Evolutionary conservation across 106 monocot species (phyloP).

Genomic region (Dendrobium officinale): DNA sequence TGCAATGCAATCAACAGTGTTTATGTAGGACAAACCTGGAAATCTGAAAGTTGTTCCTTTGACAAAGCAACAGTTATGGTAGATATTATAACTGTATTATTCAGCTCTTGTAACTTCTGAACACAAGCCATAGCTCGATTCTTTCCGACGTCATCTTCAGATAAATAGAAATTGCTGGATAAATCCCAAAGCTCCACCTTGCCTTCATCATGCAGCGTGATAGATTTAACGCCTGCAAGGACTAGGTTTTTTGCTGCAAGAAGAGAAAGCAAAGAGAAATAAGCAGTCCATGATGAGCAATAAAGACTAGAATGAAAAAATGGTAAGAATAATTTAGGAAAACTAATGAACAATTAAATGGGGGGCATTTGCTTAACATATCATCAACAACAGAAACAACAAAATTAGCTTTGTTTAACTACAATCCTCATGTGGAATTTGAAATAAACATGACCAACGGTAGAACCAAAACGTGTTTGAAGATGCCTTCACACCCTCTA

Average conservation of each 20-base stretch:
- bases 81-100: conserved; percentile 63
- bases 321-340: neutral
- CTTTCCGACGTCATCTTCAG: conserved; percentile 67
- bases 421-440: neutral
- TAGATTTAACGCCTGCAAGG: conserved; percentile 76
- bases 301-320: neutral
- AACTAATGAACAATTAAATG: neutral
- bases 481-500: neutral
- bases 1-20: neutral
- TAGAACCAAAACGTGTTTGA: neutral
- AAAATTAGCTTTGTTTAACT: neutral
- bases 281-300: neutral
- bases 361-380: neutral
- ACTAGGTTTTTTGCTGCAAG: conserved; percentile 81
- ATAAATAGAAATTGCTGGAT: conserved; percentile 71
- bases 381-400: neutral
- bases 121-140: conserved; percentile 64
- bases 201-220: conserved; percentile 69
- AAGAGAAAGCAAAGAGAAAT: conserved; percentile 6
- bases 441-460: neutral
- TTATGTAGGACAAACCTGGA: conserved; percentile 43
- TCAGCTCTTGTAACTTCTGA: conserved; percentile 78
- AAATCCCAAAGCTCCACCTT: conserved; percentile 68
- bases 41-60: conserved; percentile 74
- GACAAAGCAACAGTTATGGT: conserved; percentile 37